These are phyloP conservation scores for Pyronema omphalodes DNA, from an alignment of 495 filamentous ascomycete genomes.

Conservation along the genomic window DNA sequence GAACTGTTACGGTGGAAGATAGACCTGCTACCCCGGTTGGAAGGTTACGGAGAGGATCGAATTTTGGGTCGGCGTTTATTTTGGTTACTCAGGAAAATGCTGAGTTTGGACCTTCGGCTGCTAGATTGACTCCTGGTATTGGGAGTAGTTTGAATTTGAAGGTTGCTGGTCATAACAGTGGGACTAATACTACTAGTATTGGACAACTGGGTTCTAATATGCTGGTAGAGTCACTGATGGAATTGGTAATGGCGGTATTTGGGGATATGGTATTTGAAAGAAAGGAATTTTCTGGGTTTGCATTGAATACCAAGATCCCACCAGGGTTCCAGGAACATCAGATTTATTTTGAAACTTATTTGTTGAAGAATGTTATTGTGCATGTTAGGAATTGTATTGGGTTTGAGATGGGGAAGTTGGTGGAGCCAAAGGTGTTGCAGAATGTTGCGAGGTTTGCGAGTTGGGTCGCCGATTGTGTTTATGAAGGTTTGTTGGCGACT, in stretches of 20 bases:
- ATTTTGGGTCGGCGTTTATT: conserved; percentile 44
- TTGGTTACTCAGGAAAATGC: conserved; percentile 55
- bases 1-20: conserved; percentile 45
- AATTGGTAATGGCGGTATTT: conserved; percentile 59
- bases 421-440: conserved; percentile 63
- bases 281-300: conserved; percentile 82
- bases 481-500: conserved; percentile 66
- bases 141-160: conserved; percentile 14
- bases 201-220: conserved; percentile 33
- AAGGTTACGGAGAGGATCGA: conserved; percentile 50
- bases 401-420: conserved; percentile 50
- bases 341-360: conserved; percentile 82
- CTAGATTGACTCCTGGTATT: conserved; percentile 43
- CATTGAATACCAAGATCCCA: conserved; percentile 68
- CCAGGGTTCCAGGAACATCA: conserved; percentile 86
- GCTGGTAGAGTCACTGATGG: conserved; percentile 55
- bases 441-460: conserved; percentile 64
- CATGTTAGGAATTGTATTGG: conserved; percentile 50
- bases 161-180: too few species aligned
- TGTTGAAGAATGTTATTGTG: conserved; percentile 56
- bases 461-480: conserved; percentile 73
- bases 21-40: conserved; percentile 27
- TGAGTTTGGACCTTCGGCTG: conserved; percentile 35
- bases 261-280: conserved; percentile 60
- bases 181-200: too few species aligned